A percentile compares a stretch with the other conserved stretches of the same genome.
phyloP scores from a whole-genome alignment of 2,329 filamentous ascomycete genomes.

The Orbilia ellipsospora region DNA sequence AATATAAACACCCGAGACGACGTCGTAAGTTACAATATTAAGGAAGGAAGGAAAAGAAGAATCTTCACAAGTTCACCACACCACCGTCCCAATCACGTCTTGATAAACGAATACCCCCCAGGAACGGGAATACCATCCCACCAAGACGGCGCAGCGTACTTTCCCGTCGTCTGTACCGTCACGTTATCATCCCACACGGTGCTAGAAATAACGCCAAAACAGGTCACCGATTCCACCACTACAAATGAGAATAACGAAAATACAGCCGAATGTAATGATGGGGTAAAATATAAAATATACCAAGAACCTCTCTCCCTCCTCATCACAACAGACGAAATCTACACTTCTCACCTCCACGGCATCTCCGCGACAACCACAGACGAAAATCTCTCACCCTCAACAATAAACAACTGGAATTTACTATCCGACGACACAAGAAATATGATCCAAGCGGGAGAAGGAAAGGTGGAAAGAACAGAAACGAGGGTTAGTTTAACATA shows the following conservation, averaged over 20 bases:
- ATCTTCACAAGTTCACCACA: constrained; percentile 77
- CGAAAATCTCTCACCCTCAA: constrained; percentile 70
- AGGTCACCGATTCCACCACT: background rate
- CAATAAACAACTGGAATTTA: constrained; percentile 78
- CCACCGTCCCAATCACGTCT: constrained; percentile 82
- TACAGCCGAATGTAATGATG: constrained; percentile 60
- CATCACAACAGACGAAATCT: constrained; percentile 76
- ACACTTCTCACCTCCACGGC: constrained; percentile 78
- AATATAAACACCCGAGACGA: background rate
- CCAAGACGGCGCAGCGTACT: constrained; percentile 89
- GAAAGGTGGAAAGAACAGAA: constrained; percentile 65
- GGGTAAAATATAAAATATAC: constrained; percentile 63
- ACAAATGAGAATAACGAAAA: background rate
- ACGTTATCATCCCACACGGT: constrained; percentile 82
- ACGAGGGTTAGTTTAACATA: constrained; percentile 80
- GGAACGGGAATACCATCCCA: constrained; percentile 97
- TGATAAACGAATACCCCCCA: constrained; percentile 90
- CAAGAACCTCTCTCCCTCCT: constrained; percentile 68
- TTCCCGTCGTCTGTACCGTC: constrained; percentile 88
- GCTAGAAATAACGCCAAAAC: constrained; percentile 71
- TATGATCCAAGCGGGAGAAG: constrained; percentile 12
- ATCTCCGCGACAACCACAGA: constrained; percentile 77
- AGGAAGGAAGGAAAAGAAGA: constrained; percentile 54
- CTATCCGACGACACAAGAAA: constrained; percentile 67
- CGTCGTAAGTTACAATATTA: background rate